Evolutionary conservation across 805 yeast genomes (phyloP).

Genomic region (Nakazawaea anatomiae): DNA sequence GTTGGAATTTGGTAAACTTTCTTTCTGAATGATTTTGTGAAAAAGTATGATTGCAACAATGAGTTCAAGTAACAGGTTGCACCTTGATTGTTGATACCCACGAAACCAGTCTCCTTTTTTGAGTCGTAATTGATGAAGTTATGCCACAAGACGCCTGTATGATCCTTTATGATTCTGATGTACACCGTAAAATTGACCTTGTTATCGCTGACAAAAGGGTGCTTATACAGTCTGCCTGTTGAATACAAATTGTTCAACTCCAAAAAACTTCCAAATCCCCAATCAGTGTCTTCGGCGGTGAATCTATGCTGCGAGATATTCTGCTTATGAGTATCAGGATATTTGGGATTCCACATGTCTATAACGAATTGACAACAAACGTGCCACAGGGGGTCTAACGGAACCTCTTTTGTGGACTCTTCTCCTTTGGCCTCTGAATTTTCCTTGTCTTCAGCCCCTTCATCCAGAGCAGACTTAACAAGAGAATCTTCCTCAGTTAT

Average conservation of each 20-base stretch:
- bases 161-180: constrained; percentile 74
- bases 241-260: constrained; percentile 43
- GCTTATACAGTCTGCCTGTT: constrained; percentile 27
- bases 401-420: constrained; percentile 18
- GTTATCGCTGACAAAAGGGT: constrained; percentile 44
- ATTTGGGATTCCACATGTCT: constrained; percentile 74
- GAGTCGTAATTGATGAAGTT: constrained; percentile 81
- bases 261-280: constrained; percentile 88
- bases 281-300: constrained; percentile 70
- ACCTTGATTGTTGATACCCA: constrained; percentile 93
- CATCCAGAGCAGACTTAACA: neutral
- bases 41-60: constrained; percentile 81
- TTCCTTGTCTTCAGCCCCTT: constrained; percentile 14
- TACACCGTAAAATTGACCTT: constrained; percentile 67
- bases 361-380: constrained; percentile 90
- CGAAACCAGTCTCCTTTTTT: constrained; percentile 80
- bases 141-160: constrained; percentile 94
- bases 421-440: constrained; percentile 22
- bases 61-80: constrained; percentile 98
- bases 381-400: constrained; percentile 58
- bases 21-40: constrained; percentile 75
- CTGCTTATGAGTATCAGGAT: constrained; percentile 52
- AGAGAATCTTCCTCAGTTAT: neutral
- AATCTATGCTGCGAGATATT: constrained; percentile 77
- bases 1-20: constrained; percentile 91